Conservation (phyloP, 2,329 filamentous ascomycete species). For the Colletotrichum aenigma region DNA sequence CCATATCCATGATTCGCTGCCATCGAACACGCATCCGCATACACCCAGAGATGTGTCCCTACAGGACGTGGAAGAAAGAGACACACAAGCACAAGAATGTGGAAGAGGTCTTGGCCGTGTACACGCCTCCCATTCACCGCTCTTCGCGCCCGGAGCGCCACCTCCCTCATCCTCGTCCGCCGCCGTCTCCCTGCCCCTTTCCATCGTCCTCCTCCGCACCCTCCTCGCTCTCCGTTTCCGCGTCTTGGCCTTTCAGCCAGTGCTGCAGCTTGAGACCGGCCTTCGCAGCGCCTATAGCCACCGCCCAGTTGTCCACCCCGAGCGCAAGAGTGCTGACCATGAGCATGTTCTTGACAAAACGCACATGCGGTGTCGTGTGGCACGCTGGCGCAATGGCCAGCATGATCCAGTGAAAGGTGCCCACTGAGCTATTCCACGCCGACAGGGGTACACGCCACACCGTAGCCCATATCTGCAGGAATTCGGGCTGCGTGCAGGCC, state of each 20-base stretch:
- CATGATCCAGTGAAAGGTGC: slow-evolving; percentile 54
- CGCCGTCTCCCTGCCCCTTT: background rate
- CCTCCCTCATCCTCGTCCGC: background rate
- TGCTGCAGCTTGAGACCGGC: slow-evolving; percentile 42
- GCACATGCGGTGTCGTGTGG: slow-evolving; percentile 41
- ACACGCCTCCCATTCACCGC: slow-evolving; percentile 2
- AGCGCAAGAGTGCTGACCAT: slow-evolving; percentile 48
- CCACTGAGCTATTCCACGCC: slow-evolving; percentile 50
- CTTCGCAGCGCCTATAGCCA: slow-evolving; percentile 40
- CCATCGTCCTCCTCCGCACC: background rate
- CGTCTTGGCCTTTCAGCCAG: slow-evolving; percentile 39
- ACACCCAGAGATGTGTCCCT: slow-evolving; percentile 9
- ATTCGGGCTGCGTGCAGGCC: slow-evolving; percentile 42
- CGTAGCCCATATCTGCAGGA: slow-evolving; percentile 48
- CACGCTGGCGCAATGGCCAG: slow-evolving; percentile 45
- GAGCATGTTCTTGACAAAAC: slow-evolving; percentile 51
- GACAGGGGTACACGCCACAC: slow-evolving; percentile 51
- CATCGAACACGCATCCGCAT: background rate
- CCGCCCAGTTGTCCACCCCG: slow-evolving; percentile 53
- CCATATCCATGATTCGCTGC: background rate
- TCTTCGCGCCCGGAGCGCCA: background rate
- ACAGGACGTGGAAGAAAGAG: background rate
- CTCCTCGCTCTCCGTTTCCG: background rate
- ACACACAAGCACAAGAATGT: background rate
- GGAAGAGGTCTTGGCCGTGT: background rate